Evolutionary conservation across 495 filamentous ascomycete species (phyloP).

Genomic region (Pseudotulostoma volvatum): DNA sequence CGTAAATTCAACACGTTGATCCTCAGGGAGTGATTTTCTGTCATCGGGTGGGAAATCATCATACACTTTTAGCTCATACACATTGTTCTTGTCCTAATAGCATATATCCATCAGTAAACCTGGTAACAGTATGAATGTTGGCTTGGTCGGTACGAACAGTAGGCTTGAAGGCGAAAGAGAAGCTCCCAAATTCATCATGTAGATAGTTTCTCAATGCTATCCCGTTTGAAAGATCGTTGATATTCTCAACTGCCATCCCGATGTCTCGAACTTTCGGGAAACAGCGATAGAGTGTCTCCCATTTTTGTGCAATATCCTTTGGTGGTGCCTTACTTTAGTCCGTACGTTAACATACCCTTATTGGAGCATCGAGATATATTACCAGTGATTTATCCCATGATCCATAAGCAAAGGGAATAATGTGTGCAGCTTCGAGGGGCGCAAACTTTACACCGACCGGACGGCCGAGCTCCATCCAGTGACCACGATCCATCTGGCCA

Average conservation of each 20-base stretch:
- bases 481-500: neutral
- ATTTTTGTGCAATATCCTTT: neutral
- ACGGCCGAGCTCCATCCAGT: neutral
- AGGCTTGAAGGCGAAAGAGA: constrained; percentile 1
- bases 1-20: neutral
- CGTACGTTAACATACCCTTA: too few relatives aligned
- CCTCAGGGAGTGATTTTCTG: neutral
- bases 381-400: neutral
- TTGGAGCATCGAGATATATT: neutral
- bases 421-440: neutral
- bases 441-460: neutral
- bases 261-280: neutral
- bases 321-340: too few relatives aligned
- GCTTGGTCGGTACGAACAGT: neutral
- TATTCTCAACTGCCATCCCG: neutral
- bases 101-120: too few relatives aligned
- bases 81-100: neutral
- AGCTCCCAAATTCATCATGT: constrained; percentile 1
- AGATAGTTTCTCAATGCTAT: neutral
- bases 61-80: neutral
- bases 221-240: constrained; percentile 3
- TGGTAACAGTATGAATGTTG: too few relatives aligned
- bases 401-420: neutral
- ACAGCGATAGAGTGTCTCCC: neutral
- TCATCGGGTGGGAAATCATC: neutral